Percentiles rank a stretch among this genome's conserved stretches.
phyloP scores from a whole-genome alignment of 164 flowering plant species.

The Stephania yunnanensis region DNA sequence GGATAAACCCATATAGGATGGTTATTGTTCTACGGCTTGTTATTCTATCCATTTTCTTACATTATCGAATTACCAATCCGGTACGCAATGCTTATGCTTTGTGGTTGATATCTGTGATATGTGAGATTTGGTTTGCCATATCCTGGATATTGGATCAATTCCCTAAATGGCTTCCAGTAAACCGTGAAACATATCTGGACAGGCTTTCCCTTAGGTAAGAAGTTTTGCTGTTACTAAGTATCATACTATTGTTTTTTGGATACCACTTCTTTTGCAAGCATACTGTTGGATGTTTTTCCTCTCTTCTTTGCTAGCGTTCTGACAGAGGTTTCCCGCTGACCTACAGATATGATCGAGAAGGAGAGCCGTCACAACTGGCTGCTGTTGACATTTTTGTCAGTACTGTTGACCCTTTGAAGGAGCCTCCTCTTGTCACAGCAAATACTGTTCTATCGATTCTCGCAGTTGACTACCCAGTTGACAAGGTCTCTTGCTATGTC shows the following conservation, averaged over 20 bases:
- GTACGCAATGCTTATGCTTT: slow-evolving; percentile 71
- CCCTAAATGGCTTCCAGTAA: slow-evolving; percentile 90
- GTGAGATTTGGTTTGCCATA: slow-evolving; percentile 95
- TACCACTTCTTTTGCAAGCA: neutral
- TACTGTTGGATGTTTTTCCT: neutral
- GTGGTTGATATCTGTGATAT: slow-evolving; percentile 87
- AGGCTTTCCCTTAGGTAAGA: slow-evolving; percentile 69
- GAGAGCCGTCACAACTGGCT: slow-evolving; percentile 87
- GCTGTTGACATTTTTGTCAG: slow-evolving; percentile 95
- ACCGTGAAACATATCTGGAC: slow-evolving; percentile 92
- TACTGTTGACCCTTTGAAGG: slow-evolving; percentile 93
- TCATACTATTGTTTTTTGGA: too few relatives aligned
- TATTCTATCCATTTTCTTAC: slow-evolving; percentile 72
- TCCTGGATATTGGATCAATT: slow-evolving; percentile 97
- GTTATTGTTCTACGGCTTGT: slow-evolving; percentile 78
- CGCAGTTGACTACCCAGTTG: slow-evolving; percentile 95
- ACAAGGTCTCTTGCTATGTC: slow-evolving; percentile 91
- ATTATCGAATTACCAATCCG: slow-evolving; percentile 84
- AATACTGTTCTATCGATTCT: slow-evolving; percentile 91
- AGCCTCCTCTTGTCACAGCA: slow-evolving; percentile 95
- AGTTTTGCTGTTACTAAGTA: neutral
- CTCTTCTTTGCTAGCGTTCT: neutral
- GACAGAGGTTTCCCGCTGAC: slow-evolving; percentile 5
- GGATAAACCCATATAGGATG: slow-evolving; percentile 84
- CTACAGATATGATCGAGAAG: slow-evolving; percentile 83